Evolutionary conservation across 441 rosid genomes (phyloP).

Genomic region (Adansonia gregorii): DNA sequence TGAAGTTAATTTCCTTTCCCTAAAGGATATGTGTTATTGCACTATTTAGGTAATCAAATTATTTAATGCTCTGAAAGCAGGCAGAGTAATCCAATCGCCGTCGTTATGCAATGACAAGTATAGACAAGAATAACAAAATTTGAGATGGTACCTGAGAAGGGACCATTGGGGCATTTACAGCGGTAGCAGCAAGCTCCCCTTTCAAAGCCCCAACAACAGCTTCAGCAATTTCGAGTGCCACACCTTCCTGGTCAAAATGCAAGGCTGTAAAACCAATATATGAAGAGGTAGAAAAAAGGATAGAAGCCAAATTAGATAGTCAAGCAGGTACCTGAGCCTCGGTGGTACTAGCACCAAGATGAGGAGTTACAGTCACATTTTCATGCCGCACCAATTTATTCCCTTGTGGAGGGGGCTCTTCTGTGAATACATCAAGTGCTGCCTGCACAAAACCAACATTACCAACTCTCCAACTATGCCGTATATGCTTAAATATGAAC

Average conservation of each 20-base stretch:
- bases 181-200: constrained; percentile 66
- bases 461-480: neutral
- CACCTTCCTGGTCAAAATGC: constrained; percentile 55
- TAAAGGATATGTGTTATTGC: neutral
- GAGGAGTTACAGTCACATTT: constrained; percentile 63
- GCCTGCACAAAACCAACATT: constrained; percentile 42
- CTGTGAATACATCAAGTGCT: constrained; percentile 69
- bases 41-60: neutral
- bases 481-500: neutral
- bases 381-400: constrained; percentile 60
- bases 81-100: neutral
- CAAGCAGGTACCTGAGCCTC: constrained; percentile 58
- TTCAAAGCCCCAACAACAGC: constrained; percentile 65
- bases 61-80: neutral
- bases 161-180: constrained; percentile 74
- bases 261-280: constrained; percentile 6
- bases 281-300: neutral
- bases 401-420: constrained; percentile 61
- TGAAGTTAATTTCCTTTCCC: neutral
- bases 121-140: neutral
- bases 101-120: neutral
- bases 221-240: constrained; percentile 72
- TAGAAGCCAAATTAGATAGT: constrained; percentile 2
- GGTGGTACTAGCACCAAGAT: constrained; percentile 71
- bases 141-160: constrained; percentile 47